Conservation (phyloP, 257 asterid genomes). For the Euphrasia confusa region DNA sequence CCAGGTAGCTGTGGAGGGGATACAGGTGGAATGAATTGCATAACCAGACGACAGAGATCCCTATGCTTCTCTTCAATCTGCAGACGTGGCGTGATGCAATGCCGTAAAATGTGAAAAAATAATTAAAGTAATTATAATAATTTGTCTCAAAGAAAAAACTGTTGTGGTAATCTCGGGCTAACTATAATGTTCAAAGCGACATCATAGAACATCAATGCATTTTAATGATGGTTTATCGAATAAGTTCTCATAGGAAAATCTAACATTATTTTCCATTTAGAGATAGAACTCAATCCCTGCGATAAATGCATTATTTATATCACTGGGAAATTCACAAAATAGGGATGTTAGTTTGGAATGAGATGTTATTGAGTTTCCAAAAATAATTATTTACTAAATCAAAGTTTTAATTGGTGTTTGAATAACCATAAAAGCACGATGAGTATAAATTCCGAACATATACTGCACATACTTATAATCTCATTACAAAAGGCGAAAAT, state of each 20-base stretch:
- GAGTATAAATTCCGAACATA: too few species aligned
- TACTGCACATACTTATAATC: too few species aligned
- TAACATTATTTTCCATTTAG: slow-evolving; percentile 10
- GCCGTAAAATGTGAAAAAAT: slow-evolving; percentile 12
- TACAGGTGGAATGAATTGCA: slow-evolving; percentile 86
- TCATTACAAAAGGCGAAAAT: too few species aligned
- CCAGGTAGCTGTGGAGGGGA: slow-evolving; percentile 79
- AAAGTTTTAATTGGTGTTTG: too few species aligned
- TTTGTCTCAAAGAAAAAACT: slow-evolving; percentile 7
- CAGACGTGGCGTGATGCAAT: slow-evolving; percentile 21
- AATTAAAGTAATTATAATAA: slow-evolving; percentile 14
- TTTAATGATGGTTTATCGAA: neutral
- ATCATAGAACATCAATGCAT: neutral
- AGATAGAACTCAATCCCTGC: neutral
- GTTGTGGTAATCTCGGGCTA: neutral
- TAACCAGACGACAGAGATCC: slow-evolving; percentile 81
- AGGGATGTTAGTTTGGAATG: neutral
- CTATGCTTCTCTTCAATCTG: slow-evolving; percentile 97
- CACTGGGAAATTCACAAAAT: neutral
- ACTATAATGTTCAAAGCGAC: neutral
- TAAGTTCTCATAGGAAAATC: slow-evolving; percentile 7
- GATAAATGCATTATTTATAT: neutral
- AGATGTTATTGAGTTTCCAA: neutral
- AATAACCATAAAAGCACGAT: too few species aligned
- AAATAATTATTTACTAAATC: too few species aligned